phyloP scores from a whole-genome alignment of 1,139 yeast genomes.

The Geotrichum klebahnii region DNA sequence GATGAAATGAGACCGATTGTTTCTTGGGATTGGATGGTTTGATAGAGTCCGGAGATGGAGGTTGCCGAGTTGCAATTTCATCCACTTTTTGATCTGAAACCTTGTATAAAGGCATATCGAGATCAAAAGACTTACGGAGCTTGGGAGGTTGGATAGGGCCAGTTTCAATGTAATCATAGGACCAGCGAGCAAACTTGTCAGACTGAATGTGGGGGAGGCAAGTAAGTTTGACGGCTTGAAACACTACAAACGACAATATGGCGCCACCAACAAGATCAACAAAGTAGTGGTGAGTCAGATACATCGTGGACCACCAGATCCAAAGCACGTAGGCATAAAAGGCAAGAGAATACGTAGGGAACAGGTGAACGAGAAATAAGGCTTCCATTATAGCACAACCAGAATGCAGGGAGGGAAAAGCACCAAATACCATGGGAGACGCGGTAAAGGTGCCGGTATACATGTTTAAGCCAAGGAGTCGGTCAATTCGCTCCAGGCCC shows the following conservation, averaged over 20 bases:
- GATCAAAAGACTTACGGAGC: constrained; percentile 35
- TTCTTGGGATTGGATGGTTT: too few relatives aligned
- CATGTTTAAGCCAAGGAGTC: constrained; percentile 71
- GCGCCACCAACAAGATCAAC: constrained; percentile 92
- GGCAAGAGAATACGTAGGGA: constrained; percentile 63
- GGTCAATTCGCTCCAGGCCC: constrained; percentile 87
- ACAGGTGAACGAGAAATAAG: constrained; percentile 71
- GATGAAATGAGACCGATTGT: too few relatives aligned
- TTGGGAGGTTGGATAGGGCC: constrained; percentile 36
- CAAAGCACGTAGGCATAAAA: constrained; percentile 77
- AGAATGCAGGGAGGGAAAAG: constrained; percentile 93
- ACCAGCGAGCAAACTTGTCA: constrained; percentile 77
- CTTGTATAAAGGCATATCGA: too few relatives aligned
- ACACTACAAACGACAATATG: constrained; percentile 63
- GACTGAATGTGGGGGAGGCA: constrained; percentile 67
- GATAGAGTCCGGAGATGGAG: too few relatives aligned
- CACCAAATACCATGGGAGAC: constrained; percentile 94
- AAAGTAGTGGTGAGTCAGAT: constrained; percentile 91
- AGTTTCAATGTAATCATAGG: constrained; percentile 50
- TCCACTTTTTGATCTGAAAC: too few relatives aligned
- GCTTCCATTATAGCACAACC: constrained; percentile 95
- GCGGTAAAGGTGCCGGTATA: constrained; percentile 82
- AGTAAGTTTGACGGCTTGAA: constrained; percentile 65
- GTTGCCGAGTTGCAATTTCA: too few relatives aligned
- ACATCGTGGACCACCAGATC: constrained; percentile 99